phyloP scores from a whole-genome alignment of 2,329 filamentous ascomycete species.

The Fusarium illudens region DNA sequence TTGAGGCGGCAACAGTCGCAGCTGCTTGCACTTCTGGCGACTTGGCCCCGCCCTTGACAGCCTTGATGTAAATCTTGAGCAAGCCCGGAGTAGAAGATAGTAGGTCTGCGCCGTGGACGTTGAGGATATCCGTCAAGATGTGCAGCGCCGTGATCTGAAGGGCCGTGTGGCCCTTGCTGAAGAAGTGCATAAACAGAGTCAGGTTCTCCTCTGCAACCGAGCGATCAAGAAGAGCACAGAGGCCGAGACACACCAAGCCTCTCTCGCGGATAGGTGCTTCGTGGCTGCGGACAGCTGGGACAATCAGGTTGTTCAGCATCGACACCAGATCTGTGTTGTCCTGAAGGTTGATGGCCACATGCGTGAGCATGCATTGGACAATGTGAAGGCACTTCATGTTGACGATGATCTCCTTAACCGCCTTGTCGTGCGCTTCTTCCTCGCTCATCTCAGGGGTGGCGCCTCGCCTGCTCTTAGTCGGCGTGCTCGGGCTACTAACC shows the following conservation, averaged over 20 bases:
- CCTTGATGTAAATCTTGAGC: constrained; percentile 85
- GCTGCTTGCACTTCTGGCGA: constrained; percentile 80
- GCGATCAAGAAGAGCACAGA: constrained; percentile 91
- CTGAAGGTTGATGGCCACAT: constrained; percentile 87
- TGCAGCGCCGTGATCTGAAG: constrained; percentile 91
- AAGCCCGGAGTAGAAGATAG: constrained; percentile 73
- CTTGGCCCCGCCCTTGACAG: constrained; percentile 75
- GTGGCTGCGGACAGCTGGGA: constrained; percentile 92
- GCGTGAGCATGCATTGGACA: constrained; percentile 95
- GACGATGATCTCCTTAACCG: constrained; percentile 89
- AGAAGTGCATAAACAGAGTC: constrained; percentile 93
- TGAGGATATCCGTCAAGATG: constrained; percentile 91
- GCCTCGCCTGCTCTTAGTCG: constrained; percentile 56
- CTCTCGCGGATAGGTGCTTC: constrained; percentile 92
- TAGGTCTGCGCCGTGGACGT: constrained; percentile 84
- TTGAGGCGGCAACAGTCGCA: constrained; percentile 82
- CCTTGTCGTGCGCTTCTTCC: constrained; percentile 76
- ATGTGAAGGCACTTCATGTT: constrained; percentile 99
- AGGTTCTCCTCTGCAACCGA: constrained; percentile 93
- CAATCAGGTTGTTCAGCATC: constrained; percentile 97
- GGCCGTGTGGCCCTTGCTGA: constrained; percentile 88
- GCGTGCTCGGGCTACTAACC: constrained; percentile 72
- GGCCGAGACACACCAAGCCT: constrained; percentile 85
- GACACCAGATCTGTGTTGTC: constrained; percentile 90
- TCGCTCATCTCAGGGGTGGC: constrained; percentile 60